phyloP scores from a whole-genome alignment of 306 rosid species.

The Carpinus fangiana region DNA sequence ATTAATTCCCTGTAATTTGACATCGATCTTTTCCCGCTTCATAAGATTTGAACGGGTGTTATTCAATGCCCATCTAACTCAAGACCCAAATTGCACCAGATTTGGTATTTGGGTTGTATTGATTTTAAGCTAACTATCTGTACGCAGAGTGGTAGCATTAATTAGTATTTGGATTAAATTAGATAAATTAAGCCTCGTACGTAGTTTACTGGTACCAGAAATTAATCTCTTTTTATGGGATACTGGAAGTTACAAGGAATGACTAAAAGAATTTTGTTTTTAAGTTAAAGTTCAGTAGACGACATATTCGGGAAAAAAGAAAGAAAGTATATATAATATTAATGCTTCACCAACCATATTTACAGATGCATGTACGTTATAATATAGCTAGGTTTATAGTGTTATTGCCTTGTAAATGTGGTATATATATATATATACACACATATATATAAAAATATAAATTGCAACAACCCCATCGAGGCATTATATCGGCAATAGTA shows the following conservation, averaged over 20 bases:
- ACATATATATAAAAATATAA: no score
- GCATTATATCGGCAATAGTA: no score
- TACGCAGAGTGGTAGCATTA: neutral
- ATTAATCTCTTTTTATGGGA: neutral
- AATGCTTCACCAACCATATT: neutral
- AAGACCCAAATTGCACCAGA: neutral
- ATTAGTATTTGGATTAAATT: neutral
- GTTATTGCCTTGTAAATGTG: neutral
- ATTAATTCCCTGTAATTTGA: no score
- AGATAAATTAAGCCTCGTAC: neutral
- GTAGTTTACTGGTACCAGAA: neutral
- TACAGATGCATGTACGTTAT: neutral
- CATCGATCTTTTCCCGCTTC: neutral
- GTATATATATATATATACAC: no score
- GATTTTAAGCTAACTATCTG: neutral
- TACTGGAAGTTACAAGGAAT: neutral
- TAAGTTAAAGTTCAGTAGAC: neutral
- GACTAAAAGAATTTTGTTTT: neutral
- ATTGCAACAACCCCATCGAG: no score
- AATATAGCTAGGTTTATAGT: no score
- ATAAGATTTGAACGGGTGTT: neutral
- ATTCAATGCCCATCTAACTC: slow-evolving; percentile 13
- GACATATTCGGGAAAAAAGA: neutral
- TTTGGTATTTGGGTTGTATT: neutral
- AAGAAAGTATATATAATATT: no score